Evolutionary conservation across 2,329 filamentous ascomycete genomes (phyloP).

Genomic region (Fusarium sp.): DNA sequence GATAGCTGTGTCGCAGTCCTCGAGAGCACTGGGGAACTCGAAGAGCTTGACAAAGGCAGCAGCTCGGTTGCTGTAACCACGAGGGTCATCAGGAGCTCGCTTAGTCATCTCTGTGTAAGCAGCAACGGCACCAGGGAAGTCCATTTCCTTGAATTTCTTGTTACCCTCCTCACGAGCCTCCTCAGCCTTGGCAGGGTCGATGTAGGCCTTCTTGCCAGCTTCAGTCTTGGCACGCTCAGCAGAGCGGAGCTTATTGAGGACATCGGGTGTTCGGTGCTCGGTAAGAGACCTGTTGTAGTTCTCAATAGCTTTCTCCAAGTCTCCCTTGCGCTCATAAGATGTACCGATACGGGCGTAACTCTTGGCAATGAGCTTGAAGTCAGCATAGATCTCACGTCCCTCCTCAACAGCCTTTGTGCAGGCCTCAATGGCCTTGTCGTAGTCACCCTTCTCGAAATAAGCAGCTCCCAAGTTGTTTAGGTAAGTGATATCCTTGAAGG

Average conservation of each 20-base stretch:
- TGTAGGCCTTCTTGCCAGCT: slow-evolving; percentile 77
- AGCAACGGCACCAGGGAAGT: slow-evolving; percentile 94
- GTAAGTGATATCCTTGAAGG: slow-evolving; percentile 96
- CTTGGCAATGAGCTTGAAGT: slow-evolving; percentile 99
- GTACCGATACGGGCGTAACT: slow-evolving; percentile 94
- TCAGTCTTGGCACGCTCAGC: slow-evolving; percentile 88
- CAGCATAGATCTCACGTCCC: slow-evolving; percentile 86
- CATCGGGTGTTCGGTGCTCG: slow-evolving; percentile 94
- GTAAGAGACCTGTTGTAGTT: slow-evolving; percentile 94
- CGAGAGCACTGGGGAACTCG: slow-evolving; percentile 90
- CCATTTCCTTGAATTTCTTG: slow-evolving; percentile 94
- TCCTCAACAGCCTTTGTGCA: slow-evolving; percentile 91
- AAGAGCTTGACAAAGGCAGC: slow-evolving; percentile 97
- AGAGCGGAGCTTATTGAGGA: slow-evolving; percentile 88
- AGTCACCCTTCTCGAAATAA: slow-evolving; percentile 96
- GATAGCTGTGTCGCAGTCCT: slow-evolving; percentile 92
- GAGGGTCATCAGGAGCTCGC: slow-evolving; percentile 88
- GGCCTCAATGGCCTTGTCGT: slow-evolving; percentile 82
- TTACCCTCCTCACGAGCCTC: slow-evolving; percentile 95
- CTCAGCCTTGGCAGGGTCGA: slow-evolving; percentile 91
- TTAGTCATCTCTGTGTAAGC: slow-evolving; percentile 98
- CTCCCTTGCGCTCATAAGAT: slow-evolving; percentile 90
- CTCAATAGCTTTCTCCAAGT: slow-evolving; percentile 80
- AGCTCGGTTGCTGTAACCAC: slow-evolving; percentile 96
- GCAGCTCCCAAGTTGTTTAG: slow-evolving; percentile 95